Conservation (phyloP, 352 stramenopile genomes). For the Phytophthora pisi region DNA sequence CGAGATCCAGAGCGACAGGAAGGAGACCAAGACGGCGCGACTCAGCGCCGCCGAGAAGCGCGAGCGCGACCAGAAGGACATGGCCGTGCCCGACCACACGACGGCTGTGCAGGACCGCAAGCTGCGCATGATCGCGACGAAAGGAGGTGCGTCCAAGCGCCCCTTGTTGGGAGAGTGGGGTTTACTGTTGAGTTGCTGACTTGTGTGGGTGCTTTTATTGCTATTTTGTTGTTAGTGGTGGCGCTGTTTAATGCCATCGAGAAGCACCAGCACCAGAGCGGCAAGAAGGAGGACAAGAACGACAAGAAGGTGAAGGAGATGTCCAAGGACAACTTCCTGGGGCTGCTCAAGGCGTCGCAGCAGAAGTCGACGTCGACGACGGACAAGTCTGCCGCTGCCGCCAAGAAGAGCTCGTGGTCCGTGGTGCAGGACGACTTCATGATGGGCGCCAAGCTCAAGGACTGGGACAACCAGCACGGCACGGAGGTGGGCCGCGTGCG, state of each 20-base stretch:
- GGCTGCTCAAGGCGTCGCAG: conserved; percentile 68
- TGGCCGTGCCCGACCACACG: conserved; percentile 64
- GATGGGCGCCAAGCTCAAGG: conserved; percentile 88
- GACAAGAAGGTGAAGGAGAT: conserved; percentile 88
- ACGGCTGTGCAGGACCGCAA: conserved; percentile 70
- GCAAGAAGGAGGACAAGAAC: conserved; percentile 61
- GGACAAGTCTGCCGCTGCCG: background rate
- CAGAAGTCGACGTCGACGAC: conserved; percentile 26
- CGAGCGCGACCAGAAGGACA: conserved; percentile 78
- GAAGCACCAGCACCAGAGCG: conserved; percentile 83
- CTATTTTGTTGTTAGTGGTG: conserved; percentile 52
- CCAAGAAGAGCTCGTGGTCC: conserved; percentile 70
- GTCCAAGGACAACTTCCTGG: conserved; percentile 85
- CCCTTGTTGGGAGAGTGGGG: background rate
- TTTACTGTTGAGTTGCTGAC: background rate
- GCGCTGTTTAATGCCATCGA: conserved; percentile 87
- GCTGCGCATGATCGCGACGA: conserved; percentile 82
- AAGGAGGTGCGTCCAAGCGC: conserved; percentile 51
- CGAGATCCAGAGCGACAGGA: conserved; percentile 80
- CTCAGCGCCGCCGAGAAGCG: conserved; percentile 78
- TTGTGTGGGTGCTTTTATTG: background rate
- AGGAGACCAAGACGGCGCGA: conserved; percentile 67
- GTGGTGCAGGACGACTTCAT: conserved; percentile 89
- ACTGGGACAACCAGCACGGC: conserved; percentile 76
- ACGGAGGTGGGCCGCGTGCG: conserved; percentile 52